A percentile compares a stretch with the other conserved stretches of the same genome.
Conservation (phyloP, 371 early-diverging fungal species). For the Mortierella polycephala region DNA sequence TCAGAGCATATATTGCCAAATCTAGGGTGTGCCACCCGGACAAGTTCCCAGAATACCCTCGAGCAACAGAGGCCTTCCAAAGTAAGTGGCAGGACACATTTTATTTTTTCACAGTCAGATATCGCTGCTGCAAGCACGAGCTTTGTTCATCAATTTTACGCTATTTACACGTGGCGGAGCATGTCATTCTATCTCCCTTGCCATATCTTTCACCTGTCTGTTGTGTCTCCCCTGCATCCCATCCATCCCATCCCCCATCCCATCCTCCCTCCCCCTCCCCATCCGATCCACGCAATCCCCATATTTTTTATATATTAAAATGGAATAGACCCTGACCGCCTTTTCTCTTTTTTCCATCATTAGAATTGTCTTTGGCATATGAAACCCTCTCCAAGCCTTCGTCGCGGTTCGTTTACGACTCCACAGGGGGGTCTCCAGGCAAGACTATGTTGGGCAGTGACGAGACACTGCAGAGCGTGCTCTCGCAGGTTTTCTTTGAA, state of each 20-base stretch:
- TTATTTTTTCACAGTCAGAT: constrained; percentile 44
- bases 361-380: constrained; percentile 70
- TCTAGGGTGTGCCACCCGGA: constrained; percentile 58
- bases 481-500: constrained; percentile 73
- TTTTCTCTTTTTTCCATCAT: neutral
- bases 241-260: constrained; percentile 4
- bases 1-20: constrained; percentile 52
- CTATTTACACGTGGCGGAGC: constrained; percentile 39
- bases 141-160: constrained; percentile 7
- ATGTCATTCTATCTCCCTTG: constrained; percentile 4
- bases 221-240: neutral
- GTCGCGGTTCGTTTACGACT: constrained; percentile 65
- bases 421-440: constrained; percentile 57
- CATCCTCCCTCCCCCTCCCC: no score
- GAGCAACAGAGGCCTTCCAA: constrained; percentile 60
- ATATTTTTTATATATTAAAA: no score
- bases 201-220: constrained; percentile 1
- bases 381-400: constrained; percentile 71
- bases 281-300: neutral
- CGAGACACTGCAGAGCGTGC: constrained; percentile 66
- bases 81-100: constrained; percentile 34
- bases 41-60: constrained; percentile 58
- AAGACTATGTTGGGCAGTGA: constrained; percentile 55
- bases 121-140: constrained; percentile 46
- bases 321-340: neutral